Percentiles rank a stretch among this genome's conserved stretches.
Evolutionary conservation across 148 eudicot species (phyloP).

Genomic region (Rhododendron kiyosumense): DNA sequence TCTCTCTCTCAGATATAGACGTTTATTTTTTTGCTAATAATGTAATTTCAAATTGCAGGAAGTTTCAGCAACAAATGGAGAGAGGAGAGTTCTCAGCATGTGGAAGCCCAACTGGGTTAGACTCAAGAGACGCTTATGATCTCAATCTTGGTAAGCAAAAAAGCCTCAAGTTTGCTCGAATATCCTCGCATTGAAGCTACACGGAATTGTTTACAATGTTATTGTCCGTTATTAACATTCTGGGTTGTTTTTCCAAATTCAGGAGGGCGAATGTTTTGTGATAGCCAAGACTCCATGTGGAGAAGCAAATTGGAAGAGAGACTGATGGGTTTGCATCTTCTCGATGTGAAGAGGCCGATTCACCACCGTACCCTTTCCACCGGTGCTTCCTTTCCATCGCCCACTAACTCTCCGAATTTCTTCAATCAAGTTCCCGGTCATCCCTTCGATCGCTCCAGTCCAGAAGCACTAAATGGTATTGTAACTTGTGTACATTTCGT

Average conservation of each 20-base stretch:
- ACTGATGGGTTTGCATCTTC: conserved; percentile 66
- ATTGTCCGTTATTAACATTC: not conserved
- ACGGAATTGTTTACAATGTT: not conserved
- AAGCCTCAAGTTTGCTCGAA: not conserved
- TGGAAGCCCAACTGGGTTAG: conserved; percentile 68
- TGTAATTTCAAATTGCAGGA: conserved; percentile 34
- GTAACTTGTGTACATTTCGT: not conserved
- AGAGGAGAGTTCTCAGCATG: conserved; percentile 65
- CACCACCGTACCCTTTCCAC: conserved; percentile 61
- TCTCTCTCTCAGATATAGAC: not conserved
- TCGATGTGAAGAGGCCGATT: conserved; percentile 57
- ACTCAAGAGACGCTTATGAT: conserved; percentile 75
- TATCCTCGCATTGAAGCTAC: not conserved
- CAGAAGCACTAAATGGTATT: conserved; percentile 45
- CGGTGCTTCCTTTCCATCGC: conserved; percentile 46
- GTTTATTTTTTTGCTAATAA: not conserved
- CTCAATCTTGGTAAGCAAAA: conserved; percentile 59
- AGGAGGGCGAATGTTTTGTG: conserved; percentile 66
- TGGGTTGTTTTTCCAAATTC: not conserved
- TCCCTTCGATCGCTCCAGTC: conserved; percentile 45
- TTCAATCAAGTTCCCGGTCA: conserved; percentile 31
- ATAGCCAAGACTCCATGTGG: conserved; percentile 63
- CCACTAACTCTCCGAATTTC: conserved; percentile 48
- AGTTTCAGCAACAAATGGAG: conserved; percentile 60
- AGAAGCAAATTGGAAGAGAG: conserved; percentile 81